Base-by-base conservation (phyloP, 768 basidiomycete species). In the Rhodosporidiobolus odoratus region DNA sequence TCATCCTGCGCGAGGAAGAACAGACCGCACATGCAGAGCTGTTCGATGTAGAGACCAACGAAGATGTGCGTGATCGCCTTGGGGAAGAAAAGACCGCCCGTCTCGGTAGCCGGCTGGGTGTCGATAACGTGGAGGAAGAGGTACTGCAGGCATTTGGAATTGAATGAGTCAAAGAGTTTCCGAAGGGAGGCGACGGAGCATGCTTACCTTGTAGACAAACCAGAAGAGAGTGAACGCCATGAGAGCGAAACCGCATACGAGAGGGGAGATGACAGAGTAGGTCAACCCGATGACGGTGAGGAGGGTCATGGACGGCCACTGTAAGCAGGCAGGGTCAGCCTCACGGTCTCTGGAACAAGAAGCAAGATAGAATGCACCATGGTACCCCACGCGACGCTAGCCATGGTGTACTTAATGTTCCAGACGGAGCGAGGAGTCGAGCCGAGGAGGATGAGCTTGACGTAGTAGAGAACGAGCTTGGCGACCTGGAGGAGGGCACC, bases 21-120 rank as follows among this genome's bases (percentile, higher is more conserved):
- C 71, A 97, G 81, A 6, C 89, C 90, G 40, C 85, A 84, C 43
- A 96, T 82, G 78, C 90, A 92, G 58, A 97, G 76, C 78, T 96
- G 88, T 78, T 94, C 86, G 54, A 99, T 84, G 78, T 99, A 99
- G 78, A 98, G 76, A 5, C 95, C 96, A 30, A 93, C 91, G 74
- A 98, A 97, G 38, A 95, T 77, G 77, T 98, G 96, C 58, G 90
- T 87, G 35, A 98, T 86, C 8, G 96, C 95, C 80, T 88, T 90
- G 32, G 94, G 94, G 84, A 92, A 98, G 83, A 96, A 98, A 58
- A 91, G 78, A 0, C 96, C 96, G 45, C 95, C 95, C 6, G 77
- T 78, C 63, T 78, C 77, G 37, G 58, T 61, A 9, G 64, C 66
- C 1, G 71, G 48, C n/a, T 68, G 75, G 35, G 65, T 72, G 69